These are phyloP conservation scores for Gentiana dahurica DNA, from an alignment of 257 asterid genomes.

Conservation along the genomic window DNA sequence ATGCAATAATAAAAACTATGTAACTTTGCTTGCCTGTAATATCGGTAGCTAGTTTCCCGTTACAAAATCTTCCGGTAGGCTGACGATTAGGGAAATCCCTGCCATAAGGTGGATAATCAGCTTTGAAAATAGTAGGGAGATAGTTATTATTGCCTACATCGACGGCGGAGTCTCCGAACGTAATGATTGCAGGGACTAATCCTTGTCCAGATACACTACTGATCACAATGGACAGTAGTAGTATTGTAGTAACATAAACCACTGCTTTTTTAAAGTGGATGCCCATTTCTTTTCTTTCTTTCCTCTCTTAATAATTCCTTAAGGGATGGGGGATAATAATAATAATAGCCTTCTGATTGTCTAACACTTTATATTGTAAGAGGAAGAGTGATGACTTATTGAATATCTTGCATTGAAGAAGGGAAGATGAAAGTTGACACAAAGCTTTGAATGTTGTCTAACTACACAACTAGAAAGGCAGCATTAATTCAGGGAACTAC, in stretches of 20 bases:
- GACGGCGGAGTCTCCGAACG: conserved; percentile 74
- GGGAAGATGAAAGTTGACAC: no score
- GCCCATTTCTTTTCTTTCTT: conserved; percentile 13
- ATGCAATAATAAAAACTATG: no score
- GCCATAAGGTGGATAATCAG: conserved; percentile 89
- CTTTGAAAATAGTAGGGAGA: conserved; percentile 46
- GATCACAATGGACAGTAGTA: conserved; percentile 18
- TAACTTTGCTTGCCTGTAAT: conserved; percentile 44
- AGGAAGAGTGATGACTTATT: conserved; percentile 12
- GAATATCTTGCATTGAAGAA: no score
- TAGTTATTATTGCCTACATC: conserved; percentile 90
- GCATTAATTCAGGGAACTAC: no score
- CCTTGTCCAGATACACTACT: conserved; percentile 29
- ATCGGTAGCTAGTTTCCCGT: conserved; percentile 90
- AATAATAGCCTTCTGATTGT: no score
- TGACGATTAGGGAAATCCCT: conserved; percentile 46
- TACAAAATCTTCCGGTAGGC: conserved; percentile 86
- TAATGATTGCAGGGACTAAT: conserved; percentile 72
- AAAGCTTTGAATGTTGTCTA: no score
- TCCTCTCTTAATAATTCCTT: not conserved
- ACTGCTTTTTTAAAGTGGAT: not conserved
- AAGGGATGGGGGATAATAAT: not conserved
- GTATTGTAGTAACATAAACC: conserved; percentile 14
- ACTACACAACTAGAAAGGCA: no score
- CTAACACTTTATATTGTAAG: conserved; percentile 13